Evolutionary conservation across 2,329 filamentous ascomycete species (phyloP).

Genomic region (Cercospora nicotianae): DNA sequence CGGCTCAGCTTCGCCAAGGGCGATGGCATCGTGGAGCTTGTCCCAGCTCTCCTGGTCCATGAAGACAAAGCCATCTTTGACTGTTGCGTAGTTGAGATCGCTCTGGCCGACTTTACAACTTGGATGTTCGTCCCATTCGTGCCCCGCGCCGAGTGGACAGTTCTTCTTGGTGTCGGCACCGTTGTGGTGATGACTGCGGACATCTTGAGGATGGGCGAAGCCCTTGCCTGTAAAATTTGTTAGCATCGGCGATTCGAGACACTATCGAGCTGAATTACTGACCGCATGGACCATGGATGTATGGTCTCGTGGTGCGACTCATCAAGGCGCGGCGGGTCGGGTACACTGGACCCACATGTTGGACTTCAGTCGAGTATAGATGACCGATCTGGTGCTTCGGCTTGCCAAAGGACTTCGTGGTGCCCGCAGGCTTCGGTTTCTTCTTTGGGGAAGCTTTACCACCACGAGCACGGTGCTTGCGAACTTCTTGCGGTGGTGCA

Average conservation of each 20-base stretch:
- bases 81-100: slow-evolving; percentile 25
- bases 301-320: slow-evolving; percentile 25
- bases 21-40: slow-evolving; percentile 27
- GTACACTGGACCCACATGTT: slow-evolving; percentile 28
- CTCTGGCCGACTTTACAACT: slow-evolving; percentile 27
- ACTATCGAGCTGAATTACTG: not conserved
- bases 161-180: not conserved
- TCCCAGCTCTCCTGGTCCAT: slow-evolving; percentile 28
- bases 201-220: slow-evolving; percentile 31
- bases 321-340: slow-evolving; percentile 28
- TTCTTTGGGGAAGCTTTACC: not conserved
- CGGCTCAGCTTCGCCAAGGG: slow-evolving; percentile 16
- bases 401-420: not conserved
- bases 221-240: not conserved
- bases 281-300: slow-evolving; percentile 32
- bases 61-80: slow-evolving; percentile 29
- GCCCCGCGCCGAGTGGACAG: slow-evolving; percentile 13
- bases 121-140: slow-evolving; percentile 27
- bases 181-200: slow-evolving; percentile 29
- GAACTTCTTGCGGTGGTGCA: not conserved
- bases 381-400: slow-evolving; percentile 1
- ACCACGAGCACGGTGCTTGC: not conserved
- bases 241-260: not conserved
- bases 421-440: not conserved
- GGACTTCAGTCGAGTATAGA: slow-evolving; percentile 8